Base-by-base conservation (phyloP, 192 early-diverging fungal genomes). In the Oehlia diaphana region DNA sequence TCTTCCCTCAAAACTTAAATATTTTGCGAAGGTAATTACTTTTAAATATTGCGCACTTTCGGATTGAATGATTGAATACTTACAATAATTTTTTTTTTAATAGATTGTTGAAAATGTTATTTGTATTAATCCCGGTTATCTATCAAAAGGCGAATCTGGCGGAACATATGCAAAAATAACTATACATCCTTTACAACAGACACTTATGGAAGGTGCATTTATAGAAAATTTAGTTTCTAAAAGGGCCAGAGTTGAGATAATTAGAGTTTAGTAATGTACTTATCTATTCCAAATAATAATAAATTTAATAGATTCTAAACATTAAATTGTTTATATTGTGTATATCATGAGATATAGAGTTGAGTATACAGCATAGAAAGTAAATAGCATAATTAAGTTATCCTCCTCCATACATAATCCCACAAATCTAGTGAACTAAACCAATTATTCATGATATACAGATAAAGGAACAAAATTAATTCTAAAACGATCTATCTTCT, bases 121-220 rank as follows among this genome's bases (percentile, higher is more conserved):
- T 0, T 87, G 95, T 78, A 83, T 99, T 39, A 99, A 99, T 78
- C 95, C 98, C 1, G 95, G 95, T 0, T 84, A 90, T 37, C 81
- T 93, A 3, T 86, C 91, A 16, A 95, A 93, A 78, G 88, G 89
- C 9, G 86, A 90, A 37, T 70, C 88, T 4, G 91, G 91, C n/a
- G 96, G 96, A 6, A 97, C 94, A 10, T 98, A 92, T 87, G 94
- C 94, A 42, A 87, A 85, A 61, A 61, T 97, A 13, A 90, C 84
- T 35, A 90, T 97, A 42, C 91, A 91, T 80, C 93, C 95, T 23
- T 76, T 92, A 42, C 21, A 62, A 14, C 21, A 72, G 21, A 23
- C 14, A 2, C 44, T 61, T 19, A 80, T 79, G 5, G 71, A 75
- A 19, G 80, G 78, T 39, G 47, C 72, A 9, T n/a, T 49, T 12